Conservation (phyloP, 768 basidiomycete species). For the Boletus pseudo-olivaceus region DNA sequence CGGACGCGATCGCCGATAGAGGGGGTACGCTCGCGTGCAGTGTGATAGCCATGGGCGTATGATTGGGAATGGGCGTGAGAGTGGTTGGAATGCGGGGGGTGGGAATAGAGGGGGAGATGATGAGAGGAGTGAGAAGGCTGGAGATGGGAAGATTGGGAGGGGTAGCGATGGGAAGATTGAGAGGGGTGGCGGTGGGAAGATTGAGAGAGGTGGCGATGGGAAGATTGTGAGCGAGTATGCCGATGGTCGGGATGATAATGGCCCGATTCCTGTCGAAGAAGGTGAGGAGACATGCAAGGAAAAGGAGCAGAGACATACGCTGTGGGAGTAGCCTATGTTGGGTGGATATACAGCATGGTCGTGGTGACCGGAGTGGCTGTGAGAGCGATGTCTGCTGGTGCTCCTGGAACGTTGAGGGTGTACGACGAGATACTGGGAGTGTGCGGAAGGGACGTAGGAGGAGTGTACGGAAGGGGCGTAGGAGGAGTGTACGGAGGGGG, state of each 20-base stretch:
- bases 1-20: constrained; percentile 38
- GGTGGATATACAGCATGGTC: background rate
- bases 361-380: constrained; percentile 1
- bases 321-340: constrained; percentile 7
- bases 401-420: constrained; percentile 7
- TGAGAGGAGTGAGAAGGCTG: constrained; percentile 20
- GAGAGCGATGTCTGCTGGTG: constrained; percentile 16
- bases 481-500: background rate
- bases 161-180: constrained; percentile 14
- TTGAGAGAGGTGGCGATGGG: constrained; percentile 13
- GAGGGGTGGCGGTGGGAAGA: constrained; percentile 15
- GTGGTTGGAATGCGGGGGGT: constrained; percentile 4
- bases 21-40: constrained; percentile 14
- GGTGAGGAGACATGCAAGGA: background rate
- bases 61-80: constrained; percentile 10
- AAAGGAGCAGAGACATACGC: constrained; percentile 9
- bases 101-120: constrained; percentile 10
- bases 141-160: constrained; percentile 12
- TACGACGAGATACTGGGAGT: constrained; percentile 6
- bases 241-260: constrained; percentile 17
- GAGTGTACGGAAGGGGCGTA: background rate
- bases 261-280: constrained; percentile 13
- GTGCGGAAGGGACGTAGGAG: background rate
- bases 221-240: constrained; percentile 4
- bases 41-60: constrained; percentile 15